phyloP scores from a whole-genome alignment of 2,329 filamentous ascomycete genomes.

The Hypoxylon sp. region DNA sequence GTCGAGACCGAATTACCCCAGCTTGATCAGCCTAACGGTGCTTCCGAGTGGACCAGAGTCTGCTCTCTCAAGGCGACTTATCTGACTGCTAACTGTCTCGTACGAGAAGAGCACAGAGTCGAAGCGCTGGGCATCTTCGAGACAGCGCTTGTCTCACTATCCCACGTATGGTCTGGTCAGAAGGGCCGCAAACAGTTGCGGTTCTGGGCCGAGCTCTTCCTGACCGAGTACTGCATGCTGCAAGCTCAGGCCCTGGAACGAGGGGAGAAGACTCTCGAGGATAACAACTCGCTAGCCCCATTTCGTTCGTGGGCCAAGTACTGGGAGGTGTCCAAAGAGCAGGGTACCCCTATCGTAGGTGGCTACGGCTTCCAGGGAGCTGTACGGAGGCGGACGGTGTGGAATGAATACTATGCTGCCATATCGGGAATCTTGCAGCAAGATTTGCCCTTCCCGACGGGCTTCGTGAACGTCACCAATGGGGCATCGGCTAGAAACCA shows the following conservation, averaged over 20 bases:
- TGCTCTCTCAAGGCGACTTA: slow-evolving; percentile 82
- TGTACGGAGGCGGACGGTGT: slow-evolving; percentile 72
- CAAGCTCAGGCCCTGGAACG: slow-evolving; percentile 66
- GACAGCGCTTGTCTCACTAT: slow-evolving; percentile 70
- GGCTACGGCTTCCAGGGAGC: slow-evolving; percentile 66
- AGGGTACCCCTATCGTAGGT: slow-evolving; percentile 55
- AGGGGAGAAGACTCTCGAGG: slow-evolving; percentile 58
- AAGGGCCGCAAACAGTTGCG: slow-evolving; percentile 70
- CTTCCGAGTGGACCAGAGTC: slow-evolving; percentile 80
- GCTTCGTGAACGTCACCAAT: slow-evolving; percentile 51
- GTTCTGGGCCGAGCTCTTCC: slow-evolving; percentile 79
- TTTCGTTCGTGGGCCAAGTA: slow-evolving; percentile 75
- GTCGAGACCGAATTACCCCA: slow-evolving; percentile 63
- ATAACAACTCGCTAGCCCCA: slow-evolving; percentile 61
- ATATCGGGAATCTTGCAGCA: slow-evolving; percentile 78
- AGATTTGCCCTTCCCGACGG: slow-evolving; percentile 66
- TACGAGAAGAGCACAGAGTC: slow-evolving; percentile 55
- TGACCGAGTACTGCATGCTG: slow-evolving; percentile 78
- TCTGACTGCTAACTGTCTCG: slow-evolving; percentile 72
- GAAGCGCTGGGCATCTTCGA: slow-evolving; percentile 74
- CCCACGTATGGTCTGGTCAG: slow-evolving; percentile 58
- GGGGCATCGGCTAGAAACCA: slow-evolving; percentile 66
- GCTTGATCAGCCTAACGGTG: slow-evolving; percentile 59
- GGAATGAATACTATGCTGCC: slow-evolving; percentile 84
- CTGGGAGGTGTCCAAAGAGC: slow-evolving; percentile 62